These are phyloP conservation scores for Coemansia sp. DNA, from an alignment of 192 early-diverging fungal species.

Conservation along the genomic window DNA sequence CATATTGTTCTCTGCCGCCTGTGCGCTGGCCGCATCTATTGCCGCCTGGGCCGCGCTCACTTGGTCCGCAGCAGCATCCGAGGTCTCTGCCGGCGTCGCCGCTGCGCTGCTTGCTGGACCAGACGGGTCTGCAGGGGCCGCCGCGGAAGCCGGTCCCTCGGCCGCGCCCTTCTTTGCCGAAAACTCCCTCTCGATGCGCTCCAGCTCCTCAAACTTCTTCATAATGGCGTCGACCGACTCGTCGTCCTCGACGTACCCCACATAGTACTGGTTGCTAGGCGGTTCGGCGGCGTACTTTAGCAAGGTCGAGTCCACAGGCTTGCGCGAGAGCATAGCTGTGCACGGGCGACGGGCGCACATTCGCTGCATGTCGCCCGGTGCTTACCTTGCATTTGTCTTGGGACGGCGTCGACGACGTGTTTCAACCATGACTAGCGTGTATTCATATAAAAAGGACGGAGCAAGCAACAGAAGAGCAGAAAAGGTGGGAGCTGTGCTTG, in stretches of 20 bases:
- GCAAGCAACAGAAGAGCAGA: not conserved
- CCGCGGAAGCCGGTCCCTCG: slow-evolving; percentile 2
- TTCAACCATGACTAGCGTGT: slow-evolving; percentile 29
- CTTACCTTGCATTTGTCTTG: slow-evolving; percentile 42
- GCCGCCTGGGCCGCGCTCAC: not conserved
- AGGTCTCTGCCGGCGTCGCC: not conserved
- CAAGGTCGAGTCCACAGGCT: not conserved
- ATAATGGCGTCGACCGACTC: slow-evolving; percentile 96
- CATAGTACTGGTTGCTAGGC: slow-evolving; percentile 63
- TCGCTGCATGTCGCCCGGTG: not conserved
- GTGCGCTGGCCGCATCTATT: not conserved
- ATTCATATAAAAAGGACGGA: not conserved
- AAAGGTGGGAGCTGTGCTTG: not conserved
- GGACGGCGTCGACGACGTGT: slow-evolving; percentile 41
- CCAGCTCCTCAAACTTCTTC: slow-evolving; percentile 97
- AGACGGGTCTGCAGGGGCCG: not conserved
- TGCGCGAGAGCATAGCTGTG: not conserved
- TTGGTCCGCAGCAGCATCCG: not conserved
- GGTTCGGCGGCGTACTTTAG: not conserved
- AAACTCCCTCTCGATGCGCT: slow-evolving; percentile 80
- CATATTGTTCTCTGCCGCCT: slow-evolving; percentile 38
- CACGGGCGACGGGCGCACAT: too few species aligned
- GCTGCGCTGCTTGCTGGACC: slow-evolving; percentile 3
- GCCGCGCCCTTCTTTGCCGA: slow-evolving; percentile 35
- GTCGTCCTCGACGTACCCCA: slow-evolving; percentile 94